These are phyloP conservation scores for Eucalyptus fibrosa DNA, from an alignment of 345 rosid species.

Conservation along the genomic window DNA sequence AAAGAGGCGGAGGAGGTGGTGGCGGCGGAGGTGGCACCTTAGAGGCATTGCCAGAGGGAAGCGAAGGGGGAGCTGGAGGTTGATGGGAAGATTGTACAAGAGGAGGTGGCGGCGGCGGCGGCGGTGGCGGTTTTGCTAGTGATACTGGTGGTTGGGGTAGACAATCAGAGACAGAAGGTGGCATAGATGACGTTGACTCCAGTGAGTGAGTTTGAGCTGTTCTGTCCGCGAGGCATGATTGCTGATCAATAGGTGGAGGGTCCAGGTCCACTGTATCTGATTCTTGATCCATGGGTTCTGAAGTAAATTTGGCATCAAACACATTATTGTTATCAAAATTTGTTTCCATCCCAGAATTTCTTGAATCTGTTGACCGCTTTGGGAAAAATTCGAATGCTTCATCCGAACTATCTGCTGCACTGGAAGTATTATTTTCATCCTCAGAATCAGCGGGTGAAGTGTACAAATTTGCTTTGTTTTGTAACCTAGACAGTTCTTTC, in stretches of 20 bases:
- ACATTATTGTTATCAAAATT: conserved; percentile 25
- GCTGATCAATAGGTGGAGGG: conserved; percentile 13
- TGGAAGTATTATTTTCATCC: conserved; percentile 83
- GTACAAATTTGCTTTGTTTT: conserved; percentile 51
- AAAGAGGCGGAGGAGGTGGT: conserved; percentile 4
- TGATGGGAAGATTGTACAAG: not conserved
- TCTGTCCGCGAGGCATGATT: conserved; percentile 5
- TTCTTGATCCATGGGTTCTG: conserved; percentile 20
- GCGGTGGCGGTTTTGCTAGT: not conserved
- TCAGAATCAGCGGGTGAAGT: conserved; percentile 74
- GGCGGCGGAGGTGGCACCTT: not conserved
- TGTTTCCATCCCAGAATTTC: conserved; percentile 9
- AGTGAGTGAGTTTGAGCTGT: conserved; percentile 10
- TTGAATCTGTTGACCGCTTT: conserved; percentile 16
- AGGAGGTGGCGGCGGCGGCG: not conserved
- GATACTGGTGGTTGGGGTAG: conserved; percentile 5
- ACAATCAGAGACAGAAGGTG: not conserved
- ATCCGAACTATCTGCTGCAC: conserved; percentile 93
- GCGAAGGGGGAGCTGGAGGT: conserved; percentile 1
- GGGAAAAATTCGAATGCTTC: conserved; percentile 61
- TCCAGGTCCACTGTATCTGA: conserved; percentile 5
- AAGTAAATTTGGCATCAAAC: conserved; percentile 18
- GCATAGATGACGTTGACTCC: conserved; percentile 4
- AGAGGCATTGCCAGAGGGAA: not conserved
- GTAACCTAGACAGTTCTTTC: conserved; percentile 70